A percentile compares a stretch with the other conserved stretches of the same genome.
Evolutionary conservation across 805 yeast species (phyloP).

Genomic region (Candida insectalens): DNA sequence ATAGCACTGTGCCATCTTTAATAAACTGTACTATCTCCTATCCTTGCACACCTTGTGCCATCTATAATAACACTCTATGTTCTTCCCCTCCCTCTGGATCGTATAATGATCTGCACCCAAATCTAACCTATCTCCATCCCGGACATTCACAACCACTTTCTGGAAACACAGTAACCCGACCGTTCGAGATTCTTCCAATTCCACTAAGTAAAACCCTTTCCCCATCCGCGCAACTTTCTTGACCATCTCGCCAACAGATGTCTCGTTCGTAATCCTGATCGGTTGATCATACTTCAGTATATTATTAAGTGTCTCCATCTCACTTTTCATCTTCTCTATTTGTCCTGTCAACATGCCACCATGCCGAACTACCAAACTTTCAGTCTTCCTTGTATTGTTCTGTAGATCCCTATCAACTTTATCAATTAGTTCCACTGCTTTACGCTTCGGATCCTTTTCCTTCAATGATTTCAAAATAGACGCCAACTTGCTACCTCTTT

Average conservation of each 20-base stretch:
- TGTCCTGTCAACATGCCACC: slow-evolving; percentile 2
- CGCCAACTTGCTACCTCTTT: too few relatives aligned
- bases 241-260: background rate
- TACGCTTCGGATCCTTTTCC: too few relatives aligned
- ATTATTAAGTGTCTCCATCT: slow-evolving; percentile 3
- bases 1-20: too few relatives aligned
- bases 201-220: slow-evolving; percentile 5
- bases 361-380: background rate
- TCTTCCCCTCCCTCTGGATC: background rate
- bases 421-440: background rate
- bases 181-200: background rate
- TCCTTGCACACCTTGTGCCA: slow-evolving; percentile 13
- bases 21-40: too few relatives aligned
- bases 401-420: background rate
- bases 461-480: too few relatives aligned
- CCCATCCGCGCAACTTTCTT: slow-evolving; percentile 2
- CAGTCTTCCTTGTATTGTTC: background rate
- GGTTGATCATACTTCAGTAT: slow-evolving; percentile 3
- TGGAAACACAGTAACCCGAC: slow-evolving; percentile 7
- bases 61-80: slow-evolving; percentile 7
- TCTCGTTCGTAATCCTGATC: background rate
- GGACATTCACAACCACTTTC: slow-evolving; percentile 8
- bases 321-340: background rate
- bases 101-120: slow-evolving; percentile 5
- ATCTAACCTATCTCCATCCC: slow-evolving; percentile 5